A percentile compares a stretch with the other conserved stretches of the same genome.
Evolutionary conservation across 257 asterid species (phyloP).

Genomic region (Haberlea rhodopensis): DNA sequence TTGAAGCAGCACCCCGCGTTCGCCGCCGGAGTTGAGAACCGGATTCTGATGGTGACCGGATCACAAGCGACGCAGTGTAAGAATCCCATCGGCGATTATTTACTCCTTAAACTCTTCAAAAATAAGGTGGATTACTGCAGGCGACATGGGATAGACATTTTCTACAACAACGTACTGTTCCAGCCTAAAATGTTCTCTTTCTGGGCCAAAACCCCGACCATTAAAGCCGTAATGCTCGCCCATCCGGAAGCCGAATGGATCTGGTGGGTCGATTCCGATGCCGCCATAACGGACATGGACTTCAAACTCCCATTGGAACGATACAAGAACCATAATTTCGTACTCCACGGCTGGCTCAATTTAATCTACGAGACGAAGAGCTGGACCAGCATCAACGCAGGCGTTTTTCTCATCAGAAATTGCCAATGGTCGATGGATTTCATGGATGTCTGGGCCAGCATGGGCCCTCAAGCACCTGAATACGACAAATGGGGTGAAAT

Average conservation of each 20-base stretch:
- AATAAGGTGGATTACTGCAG: constrained; percentile 94
- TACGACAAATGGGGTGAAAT: constrained; percentile 78
- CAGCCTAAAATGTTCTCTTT: constrained; percentile 85
- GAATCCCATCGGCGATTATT: constrained; percentile 81
- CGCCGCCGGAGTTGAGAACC: constrained; percentile 41
- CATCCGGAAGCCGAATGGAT: constrained; percentile 99
- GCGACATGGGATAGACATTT: constrained; percentile 77
- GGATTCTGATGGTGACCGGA: constrained; percentile 81
- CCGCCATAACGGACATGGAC: constrained; percentile 98
- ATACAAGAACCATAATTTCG: constrained; percentile 62
- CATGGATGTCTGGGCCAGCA: constrained; percentile 71
- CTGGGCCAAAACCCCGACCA: constrained; percentile 88
- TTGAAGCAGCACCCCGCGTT: constrained; percentile 70
- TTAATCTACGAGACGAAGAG: constrained; percentile 51
- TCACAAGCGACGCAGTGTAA: constrained; percentile 82
- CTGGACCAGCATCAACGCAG: constrained; percentile 99
- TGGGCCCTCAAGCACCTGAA: constrained; percentile 86
- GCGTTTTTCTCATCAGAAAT: constrained; percentile 79
- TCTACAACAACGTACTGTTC: constrained; percentile 73
- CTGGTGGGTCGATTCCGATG: constrained; percentile 99
- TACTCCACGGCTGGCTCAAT: constrained; percentile 80
- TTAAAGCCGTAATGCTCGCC: constrained; percentile 88
- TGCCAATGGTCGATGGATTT: constrained; percentile 93
- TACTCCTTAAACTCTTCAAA: constrained; percentile 73
- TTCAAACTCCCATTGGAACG: constrained; percentile 63